Percentiles rank a stretch among this genome's conserved stretches.
These are phyloP conservation scores for Blastobotrys aristatus DNA, from an alignment of 1,139 yeast species.

Conservation along the genomic window DNA sequence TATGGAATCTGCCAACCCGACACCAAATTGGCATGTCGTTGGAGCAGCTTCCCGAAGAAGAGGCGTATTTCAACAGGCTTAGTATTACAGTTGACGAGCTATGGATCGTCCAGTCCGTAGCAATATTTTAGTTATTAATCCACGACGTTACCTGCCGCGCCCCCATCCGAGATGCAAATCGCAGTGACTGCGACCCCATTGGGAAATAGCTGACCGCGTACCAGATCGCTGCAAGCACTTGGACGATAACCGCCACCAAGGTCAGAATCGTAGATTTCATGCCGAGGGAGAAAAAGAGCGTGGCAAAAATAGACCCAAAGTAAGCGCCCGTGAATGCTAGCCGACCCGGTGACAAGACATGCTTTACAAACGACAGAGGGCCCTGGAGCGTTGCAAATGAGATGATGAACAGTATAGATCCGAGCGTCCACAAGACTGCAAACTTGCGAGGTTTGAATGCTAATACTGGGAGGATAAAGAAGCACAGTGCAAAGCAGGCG, in stretches of 20 bases:
- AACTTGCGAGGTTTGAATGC: slow-evolving; percentile 89
- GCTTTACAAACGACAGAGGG: slow-evolving; percentile 70
- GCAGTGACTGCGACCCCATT: slow-evolving; percentile 83
- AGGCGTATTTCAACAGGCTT: background rate
- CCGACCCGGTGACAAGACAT: slow-evolving; percentile 69
- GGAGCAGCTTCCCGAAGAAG: slow-evolving; percentile 3
- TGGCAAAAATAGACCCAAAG: slow-evolving; percentile 65
- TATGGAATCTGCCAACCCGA: slow-evolving; percentile 7
- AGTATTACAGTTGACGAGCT: slow-evolving; percentile 11
- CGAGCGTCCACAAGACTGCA: slow-evolving; percentile 81
- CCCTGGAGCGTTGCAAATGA: slow-evolving; percentile 94
- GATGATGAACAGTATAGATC: slow-evolving; percentile 76
- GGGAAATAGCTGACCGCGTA: slow-evolving; percentile 93
- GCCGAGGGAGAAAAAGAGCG: slow-evolving; percentile 55
- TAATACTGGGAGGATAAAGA: slow-evolving; percentile 80
- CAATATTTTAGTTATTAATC: slow-evolving; percentile 28
- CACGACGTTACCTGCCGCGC: slow-evolving; percentile 58
- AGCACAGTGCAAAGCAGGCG: slow-evolving; percentile 75
- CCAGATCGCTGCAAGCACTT: slow-evolving; percentile 79
- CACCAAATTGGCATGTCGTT: slow-evolving; percentile 11
- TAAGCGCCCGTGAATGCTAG: slow-evolving; percentile 76
- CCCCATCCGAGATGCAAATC: slow-evolving; percentile 74
- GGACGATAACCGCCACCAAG: slow-evolving; percentile 66
- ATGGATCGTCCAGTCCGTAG: slow-evolving; percentile 10
- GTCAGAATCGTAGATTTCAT: slow-evolving; percentile 68